A percentile compares a stretch with the other conserved stretches of the same genome.
These are phyloP conservation scores for Syncephalastrum racemosum DNA, from an alignment of 371 early-diverging fungal genomes.

Conservation along the genomic window DNA sequence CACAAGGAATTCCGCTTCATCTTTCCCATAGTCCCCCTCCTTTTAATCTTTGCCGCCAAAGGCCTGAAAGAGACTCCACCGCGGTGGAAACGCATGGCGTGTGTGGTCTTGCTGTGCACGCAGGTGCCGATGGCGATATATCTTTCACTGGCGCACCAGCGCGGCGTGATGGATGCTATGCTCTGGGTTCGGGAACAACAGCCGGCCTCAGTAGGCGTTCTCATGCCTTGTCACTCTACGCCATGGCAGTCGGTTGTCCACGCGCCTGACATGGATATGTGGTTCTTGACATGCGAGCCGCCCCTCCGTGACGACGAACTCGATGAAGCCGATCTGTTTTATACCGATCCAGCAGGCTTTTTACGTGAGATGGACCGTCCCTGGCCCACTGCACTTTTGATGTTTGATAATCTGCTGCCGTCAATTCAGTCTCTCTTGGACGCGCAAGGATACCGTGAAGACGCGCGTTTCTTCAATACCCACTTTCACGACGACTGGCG, in stretches of 20 bases:
- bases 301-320: constrained; percentile 53
- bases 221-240: constrained; percentile 97
- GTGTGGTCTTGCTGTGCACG: constrained; percentile 42
- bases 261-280: constrained; percentile 48
- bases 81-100: constrained; percentile 17
- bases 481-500: constrained; percentile 83
- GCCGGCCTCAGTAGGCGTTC: constrained; percentile 36
- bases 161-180: constrained; percentile 91
- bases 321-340: constrained; percentile 87
- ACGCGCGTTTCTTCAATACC: constrained; percentile 84
- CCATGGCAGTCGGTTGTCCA: constrained; percentile 85
- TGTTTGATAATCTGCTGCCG: constrained; percentile 61
- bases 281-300: constrained; percentile 92
- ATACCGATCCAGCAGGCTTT: constrained; percentile 64
- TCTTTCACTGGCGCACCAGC: constrained; percentile 77
- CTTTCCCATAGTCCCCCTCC: constrained; percentile 79
- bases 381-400: constrained; percentile 64
- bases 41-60: constrained; percentile 63
- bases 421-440: constrained; percentile 6
- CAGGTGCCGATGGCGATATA: constrained; percentile 73
- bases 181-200: constrained; percentile 59
- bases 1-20: constrained; percentile 97
- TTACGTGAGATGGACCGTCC: constrained; percentile 25
- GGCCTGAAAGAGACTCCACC: constrained; percentile 35
- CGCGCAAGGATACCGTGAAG: constrained; percentile 38